Evolutionary conservation across 2,329 filamentous ascomycete genomes (phyloP).

Genomic region (Venturia aucupariae): DNA sequence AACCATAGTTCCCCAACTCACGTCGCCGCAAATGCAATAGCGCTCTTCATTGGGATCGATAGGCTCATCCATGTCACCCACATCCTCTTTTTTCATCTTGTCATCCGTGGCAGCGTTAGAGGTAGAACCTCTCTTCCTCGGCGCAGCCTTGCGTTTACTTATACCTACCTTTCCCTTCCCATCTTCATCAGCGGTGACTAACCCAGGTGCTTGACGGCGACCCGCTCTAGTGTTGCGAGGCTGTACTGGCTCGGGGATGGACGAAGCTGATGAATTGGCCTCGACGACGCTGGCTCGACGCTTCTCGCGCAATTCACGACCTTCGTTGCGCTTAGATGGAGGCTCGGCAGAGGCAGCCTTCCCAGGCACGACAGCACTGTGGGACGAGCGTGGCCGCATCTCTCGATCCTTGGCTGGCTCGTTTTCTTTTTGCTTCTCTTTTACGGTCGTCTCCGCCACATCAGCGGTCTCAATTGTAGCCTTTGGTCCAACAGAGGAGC

Average conservation of each 20-base stretch:
- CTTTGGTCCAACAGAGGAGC: conserved; percentile 9
- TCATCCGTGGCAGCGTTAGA: conserved; percentile 10
- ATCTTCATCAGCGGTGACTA: conserved; percentile 55
- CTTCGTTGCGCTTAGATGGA: conserved; percentile 28
- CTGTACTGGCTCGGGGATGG: conserved; percentile 26
- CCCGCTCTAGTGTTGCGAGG: conserved; percentile 42
- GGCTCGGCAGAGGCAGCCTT: conserved; percentile 43
- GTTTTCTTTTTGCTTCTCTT: conserved; percentile 10
- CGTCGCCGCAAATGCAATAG: conserved; percentile 71
- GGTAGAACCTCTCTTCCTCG: conserved; percentile 45
- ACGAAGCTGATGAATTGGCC: neutral
- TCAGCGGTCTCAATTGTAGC: neutral
- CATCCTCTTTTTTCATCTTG: conserved; percentile 21
- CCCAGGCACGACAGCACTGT: conserved; percentile 16
- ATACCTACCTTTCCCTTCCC: conserved; percentile 58
- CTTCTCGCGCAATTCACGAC: conserved; percentile 27
- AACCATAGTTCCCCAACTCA: conserved; percentile 78
- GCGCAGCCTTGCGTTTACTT: conserved; percentile 61
- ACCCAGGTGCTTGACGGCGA: conserved; percentile 63
- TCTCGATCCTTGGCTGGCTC: conserved; percentile 6
- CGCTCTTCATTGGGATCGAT: conserved; percentile 67
- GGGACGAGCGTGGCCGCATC: conserved; percentile 23
- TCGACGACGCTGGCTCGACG: conserved; percentile 38
- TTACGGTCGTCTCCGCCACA: conserved; percentile 13
- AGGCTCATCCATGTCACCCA: conserved; percentile 19